Base-by-base conservation (phyloP, 371 early-diverging fungal species). In the Mucor plumbeus region DNA sequence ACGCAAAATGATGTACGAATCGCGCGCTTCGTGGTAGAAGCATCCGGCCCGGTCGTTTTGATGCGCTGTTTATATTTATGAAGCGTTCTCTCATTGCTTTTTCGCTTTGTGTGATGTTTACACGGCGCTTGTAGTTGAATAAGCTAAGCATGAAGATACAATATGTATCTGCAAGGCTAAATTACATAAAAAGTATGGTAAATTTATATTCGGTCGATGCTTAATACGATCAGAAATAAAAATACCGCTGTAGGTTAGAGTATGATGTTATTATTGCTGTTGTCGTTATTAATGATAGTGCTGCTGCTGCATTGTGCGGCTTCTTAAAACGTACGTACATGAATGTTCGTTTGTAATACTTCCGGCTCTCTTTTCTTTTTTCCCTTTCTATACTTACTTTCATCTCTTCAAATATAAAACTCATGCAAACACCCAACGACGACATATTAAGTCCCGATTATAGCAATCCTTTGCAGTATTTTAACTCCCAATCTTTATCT, bases 371-470 rank as follows among this genome's bases (percentile, higher is more conserved):
- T 59, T 26, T 43, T 39, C 21, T 31, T 36, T 48, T 35, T n/a
- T 61, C 57, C 17, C 57, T 36, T 26, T 36, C 1, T 13, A 36
- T 5, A 5, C 56, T 35, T 56, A 26, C 8, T 56, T 34, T 15
- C 38, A 11, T 38, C 11, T 38, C 9, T 9, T 11, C 4, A 38
- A 11, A 9, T 35, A 31, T 33, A 31, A 33, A 7, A 47, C n/a
- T 47, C 43, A 64, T 64, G 64, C 58, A 64, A 38, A 44, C 34
- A 11, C 40, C 33, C 34, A 34, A 44, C 26, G 69, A 68, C 56
- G 55, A 63, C 21, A 40, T 68, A 17, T 31, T 68, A 14, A 68
- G 64, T 41, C 64, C 69, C 15, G 65, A 64, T 10, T 69, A 53
- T 39, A 61, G 39, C 17, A 48, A 65, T 13, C 66, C 60, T 36